These are phyloP conservation scores for Platismatia glauca DNA, from an alignment of 495 filamentous ascomycete species.

Conservation along the genomic window DNA sequence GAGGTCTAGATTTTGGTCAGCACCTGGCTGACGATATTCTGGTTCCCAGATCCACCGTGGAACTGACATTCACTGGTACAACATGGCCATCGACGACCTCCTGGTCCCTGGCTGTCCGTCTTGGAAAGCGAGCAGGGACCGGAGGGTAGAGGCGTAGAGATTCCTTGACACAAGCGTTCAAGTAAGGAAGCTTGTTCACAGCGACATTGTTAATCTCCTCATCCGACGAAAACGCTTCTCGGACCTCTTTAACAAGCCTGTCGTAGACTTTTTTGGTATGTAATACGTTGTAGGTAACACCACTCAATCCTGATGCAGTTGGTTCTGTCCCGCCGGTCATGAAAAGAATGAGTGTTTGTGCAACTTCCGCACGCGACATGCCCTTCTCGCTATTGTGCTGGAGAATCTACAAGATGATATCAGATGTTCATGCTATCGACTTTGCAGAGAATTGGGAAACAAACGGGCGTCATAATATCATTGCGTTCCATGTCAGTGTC, in stretches of 20 bases:
- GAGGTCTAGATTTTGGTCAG: neutral
- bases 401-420: neutral
- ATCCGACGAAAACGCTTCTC: neutral
- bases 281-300: neutral
- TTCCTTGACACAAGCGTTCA: neutral
- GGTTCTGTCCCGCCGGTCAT: neutral
- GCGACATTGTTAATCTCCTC: neutral
- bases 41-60: too few relatives aligned
- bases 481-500: neutral
- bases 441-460: neutral
- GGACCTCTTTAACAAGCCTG: neutral
- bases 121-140: neutral
- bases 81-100: neutral
- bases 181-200: neutral
- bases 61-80: neutral
- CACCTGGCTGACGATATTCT: too few relatives aligned
- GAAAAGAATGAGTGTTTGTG: neutral
- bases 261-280: neutral
- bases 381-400: slow-evolving; percentile 1
- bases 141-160: neutral
- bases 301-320: neutral
- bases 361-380: neutral
- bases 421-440: too few relatives aligned
- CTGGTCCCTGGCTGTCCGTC: neutral
- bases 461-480: neutral